Evolutionary conservation across 2,329 filamentous ascomycete species (phyloP).

Genomic region (Sporothrix phasma): DNA sequence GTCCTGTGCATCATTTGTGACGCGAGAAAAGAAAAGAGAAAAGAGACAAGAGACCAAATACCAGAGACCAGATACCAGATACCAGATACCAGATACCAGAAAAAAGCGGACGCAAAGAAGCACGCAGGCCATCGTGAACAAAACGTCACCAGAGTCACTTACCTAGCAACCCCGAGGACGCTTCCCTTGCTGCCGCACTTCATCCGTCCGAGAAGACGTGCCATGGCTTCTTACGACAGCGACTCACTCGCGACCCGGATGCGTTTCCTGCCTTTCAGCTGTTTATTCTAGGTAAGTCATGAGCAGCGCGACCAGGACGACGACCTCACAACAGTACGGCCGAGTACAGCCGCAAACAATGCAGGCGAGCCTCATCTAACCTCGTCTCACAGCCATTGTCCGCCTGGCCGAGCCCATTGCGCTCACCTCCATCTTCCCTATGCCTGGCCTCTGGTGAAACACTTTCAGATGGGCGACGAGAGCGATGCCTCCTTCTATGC

Average conservation of each 20-base stretch:
- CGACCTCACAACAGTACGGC: background rate
- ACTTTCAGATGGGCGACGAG: conserved; percentile 60
- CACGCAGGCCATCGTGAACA: background rate
- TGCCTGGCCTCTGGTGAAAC: conserved; percentile 72
- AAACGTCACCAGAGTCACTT: background rate
- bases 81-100: background rate
- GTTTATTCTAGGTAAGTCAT: conserved; percentile 64
- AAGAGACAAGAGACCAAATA: background rate
- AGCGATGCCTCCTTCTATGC: conserved; percentile 79
- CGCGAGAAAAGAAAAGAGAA: background rate
- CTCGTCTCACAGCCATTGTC: conserved; percentile 59
- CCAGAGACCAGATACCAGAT: background rate
- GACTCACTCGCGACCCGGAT: conserved; percentile 50
- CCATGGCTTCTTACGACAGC: conserved; percentile 44
- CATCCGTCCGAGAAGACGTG: conserved; percentile 20
- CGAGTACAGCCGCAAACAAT: background rate
- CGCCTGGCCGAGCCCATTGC: conserved; percentile 88
- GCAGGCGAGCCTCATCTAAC: background rate
- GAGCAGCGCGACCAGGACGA: too few relatives aligned
- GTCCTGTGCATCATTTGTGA: background rate
- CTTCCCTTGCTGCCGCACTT: background rate
- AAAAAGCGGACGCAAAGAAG: background rate
- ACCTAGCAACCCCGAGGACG: background rate
- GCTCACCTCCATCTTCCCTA: conserved; percentile 87
- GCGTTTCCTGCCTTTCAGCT: conserved; percentile 75